A percentile compares a stretch with the other conserved stretches of the same genome.
Conservation (phyloP, 2,329 filamentous ascomycete genomes). For the Xylariaceae sp. region DNA sequence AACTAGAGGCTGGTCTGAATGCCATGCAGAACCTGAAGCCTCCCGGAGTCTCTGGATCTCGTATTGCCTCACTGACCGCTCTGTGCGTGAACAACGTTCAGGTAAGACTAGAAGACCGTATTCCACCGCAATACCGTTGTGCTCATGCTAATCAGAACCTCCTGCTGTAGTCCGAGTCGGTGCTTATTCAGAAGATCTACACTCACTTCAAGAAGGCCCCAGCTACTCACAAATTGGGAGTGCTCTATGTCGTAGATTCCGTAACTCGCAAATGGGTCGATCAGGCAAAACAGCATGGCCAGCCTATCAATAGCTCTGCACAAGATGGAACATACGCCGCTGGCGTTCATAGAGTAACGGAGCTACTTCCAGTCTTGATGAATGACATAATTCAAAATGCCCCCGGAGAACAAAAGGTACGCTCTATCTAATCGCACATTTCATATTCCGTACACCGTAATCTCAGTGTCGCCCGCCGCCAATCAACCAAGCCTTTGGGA, state of each 20-base stretch:
- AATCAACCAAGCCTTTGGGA: constrained; percentile 25
- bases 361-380: constrained; percentile 92
- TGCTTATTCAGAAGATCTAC: constrained; percentile 94
- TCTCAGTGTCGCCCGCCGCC: constrained; percentile 37
- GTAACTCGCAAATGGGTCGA: constrained; percentile 99
- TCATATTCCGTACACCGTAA: constrained; percentile 39
- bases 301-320: constrained; percentile 80
- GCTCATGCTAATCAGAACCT: constrained; percentile 36
- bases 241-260: constrained; percentile 99
- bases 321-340: constrained; percentile 93
- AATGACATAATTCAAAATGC: constrained; percentile 90
- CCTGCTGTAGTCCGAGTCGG: constrained; percentile 79
- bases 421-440: constrained; percentile 53
- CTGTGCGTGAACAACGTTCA: constrained; percentile 90
- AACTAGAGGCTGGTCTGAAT: constrained; percentile 88
- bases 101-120: constrained; percentile 62
- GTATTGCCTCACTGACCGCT: constrained; percentile 84
- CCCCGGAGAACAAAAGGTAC: constrained; percentile 96
- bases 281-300: constrained; percentile 85
- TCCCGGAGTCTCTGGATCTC: constrained; percentile 91
- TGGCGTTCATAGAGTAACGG: constrained; percentile 94
- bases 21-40: constrained; percentile 91
- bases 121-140: constrained; percentile 19
- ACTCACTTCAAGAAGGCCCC: constrained; percentile 97
- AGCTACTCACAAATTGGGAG: constrained; percentile 94